Evolutionary conservation across 2,329 filamentous ascomycete genomes (phyloP).

Genomic region (Xylariaceae sp.): DNA sequence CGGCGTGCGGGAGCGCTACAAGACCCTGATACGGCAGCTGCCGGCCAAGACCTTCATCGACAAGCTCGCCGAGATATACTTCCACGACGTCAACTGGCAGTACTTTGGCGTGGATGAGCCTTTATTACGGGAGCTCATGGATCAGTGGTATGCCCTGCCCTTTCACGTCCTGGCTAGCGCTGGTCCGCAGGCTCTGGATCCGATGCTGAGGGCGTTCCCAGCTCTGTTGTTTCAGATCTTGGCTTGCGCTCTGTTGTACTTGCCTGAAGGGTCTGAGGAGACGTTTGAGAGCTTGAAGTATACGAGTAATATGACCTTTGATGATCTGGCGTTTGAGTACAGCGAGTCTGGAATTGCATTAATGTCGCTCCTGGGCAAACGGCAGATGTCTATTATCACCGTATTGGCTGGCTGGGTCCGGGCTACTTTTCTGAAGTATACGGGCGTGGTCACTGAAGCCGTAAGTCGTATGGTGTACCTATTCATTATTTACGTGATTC

Average conservation of each 20-base stretch:
- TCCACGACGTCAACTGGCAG: constrained; percentile 55
- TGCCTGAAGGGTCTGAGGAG: constrained; percentile 43
- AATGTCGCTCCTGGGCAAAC: constrained; percentile 51
- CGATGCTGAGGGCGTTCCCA: constrained; percentile 53
- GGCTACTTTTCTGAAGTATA: constrained; percentile 54
- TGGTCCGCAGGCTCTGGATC: constrained; percentile 46
- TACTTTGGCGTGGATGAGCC: constrained; percentile 53
- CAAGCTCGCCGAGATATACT: constrained; percentile 50
- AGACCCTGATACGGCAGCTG: constrained; percentile 52
- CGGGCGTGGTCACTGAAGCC: constrained; percentile 54
- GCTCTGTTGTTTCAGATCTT: constrained; percentile 57
- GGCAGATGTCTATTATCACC: constrained; percentile 50
- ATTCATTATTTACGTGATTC: neutral
- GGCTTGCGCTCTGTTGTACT: constrained; percentile 49
- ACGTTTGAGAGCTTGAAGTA: constrained; percentile 55
- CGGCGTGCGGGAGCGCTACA: constrained; percentile 52
- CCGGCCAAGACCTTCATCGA: constrained; percentile 52
- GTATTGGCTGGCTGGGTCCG: constrained; percentile 55
- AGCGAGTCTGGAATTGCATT: constrained; percentile 54
- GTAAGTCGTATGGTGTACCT: constrained; percentile 28
- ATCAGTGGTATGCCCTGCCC: constrained; percentile 51
- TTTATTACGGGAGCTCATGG: constrained; percentile 46
- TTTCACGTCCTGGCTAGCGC: constrained; percentile 45
- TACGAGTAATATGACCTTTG: constrained; percentile 54
- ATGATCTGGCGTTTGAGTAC: constrained; percentile 57